Conservation (phyloP, 2,329 filamentous ascomycete genomes). For the Cladophialophora yegresii region DNA sequence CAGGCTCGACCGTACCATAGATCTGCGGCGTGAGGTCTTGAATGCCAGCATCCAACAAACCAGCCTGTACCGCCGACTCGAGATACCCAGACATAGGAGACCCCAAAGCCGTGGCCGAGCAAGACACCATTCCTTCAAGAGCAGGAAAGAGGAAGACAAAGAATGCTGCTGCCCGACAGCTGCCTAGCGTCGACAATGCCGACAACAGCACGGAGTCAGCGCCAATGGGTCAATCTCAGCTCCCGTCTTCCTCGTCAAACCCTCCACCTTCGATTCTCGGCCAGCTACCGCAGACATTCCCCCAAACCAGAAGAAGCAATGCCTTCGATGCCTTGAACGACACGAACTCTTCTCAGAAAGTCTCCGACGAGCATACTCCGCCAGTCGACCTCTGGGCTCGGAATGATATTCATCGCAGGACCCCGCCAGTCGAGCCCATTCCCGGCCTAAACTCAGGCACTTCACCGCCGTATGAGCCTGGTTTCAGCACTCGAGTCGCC, state of each 20-base stretch:
- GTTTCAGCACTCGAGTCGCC: conserved; percentile 43
- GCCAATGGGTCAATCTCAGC: conserved; percentile 28
- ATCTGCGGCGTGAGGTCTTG: conserved; percentile 13
- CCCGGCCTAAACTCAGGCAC: conserved; percentile 37
- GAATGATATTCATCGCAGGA: conserved; percentile 26
- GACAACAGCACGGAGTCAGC: conserved; percentile 22
- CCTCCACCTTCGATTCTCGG: conserved; percentile 27
- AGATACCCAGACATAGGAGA: conserved; percentile 20
- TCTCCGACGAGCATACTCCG: conserved; percentile 36
- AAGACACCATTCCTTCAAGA: conserved; percentile 26
- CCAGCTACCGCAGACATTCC: conserved; percentile 26
- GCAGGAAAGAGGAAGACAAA: conserved; percentile 32
- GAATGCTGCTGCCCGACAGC: conserved; percentile 33
- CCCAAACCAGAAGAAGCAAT: conserved; percentile 19
- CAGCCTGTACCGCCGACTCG: conserved; percentile 18
- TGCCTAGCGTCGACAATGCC: conserved; percentile 26
- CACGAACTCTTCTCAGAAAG: conserved; percentile 31
- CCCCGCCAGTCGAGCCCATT: conserved; percentile 28
- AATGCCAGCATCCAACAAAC: conserved; percentile 32
- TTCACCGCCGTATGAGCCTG: conserved; percentile 47
- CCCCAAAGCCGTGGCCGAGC: conserved; percentile 24
- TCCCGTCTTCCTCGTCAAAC: conserved; percentile 8
- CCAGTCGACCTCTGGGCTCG: conserved; percentile 29
- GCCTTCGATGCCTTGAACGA: conserved; percentile 27
- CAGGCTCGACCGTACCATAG: not conserved